phyloP scores from a whole-genome alignment of 2,329 filamentous ascomycete species.

The Penicillium fuscoglaucum region DNA sequence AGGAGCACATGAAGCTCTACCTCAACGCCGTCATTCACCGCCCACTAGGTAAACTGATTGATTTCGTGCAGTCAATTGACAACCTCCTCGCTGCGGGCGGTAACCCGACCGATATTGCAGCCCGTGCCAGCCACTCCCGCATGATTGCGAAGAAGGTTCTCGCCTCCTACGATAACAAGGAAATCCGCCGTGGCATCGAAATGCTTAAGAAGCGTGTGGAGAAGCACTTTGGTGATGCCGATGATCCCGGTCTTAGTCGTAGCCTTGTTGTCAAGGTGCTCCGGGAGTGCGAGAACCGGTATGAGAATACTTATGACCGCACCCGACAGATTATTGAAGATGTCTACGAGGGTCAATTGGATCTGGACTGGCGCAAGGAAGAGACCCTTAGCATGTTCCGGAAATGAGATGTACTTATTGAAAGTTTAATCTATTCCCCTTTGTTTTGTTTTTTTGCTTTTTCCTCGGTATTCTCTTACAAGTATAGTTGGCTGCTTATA shows the following conservation, averaged over 20 bases:
- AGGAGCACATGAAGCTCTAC: slow-evolving; percentile 85
- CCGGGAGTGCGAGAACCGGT: slow-evolving; percentile 60
- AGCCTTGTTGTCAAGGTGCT: slow-evolving; percentile 61
- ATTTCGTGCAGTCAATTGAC: slow-evolving; percentile 89
- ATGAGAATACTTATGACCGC: slow-evolving; percentile 56
- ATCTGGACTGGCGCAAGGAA: slow-evolving; percentile 51
- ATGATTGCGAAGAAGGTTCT: slow-evolving; percentile 83
- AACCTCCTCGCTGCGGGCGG: slow-evolving; percentile 62
- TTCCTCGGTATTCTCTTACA: neutral
- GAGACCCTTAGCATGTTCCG: slow-evolving; percentile 46
- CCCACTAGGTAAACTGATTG: slow-evolving; percentile 84
- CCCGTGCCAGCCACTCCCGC: slow-evolving; percentile 80
- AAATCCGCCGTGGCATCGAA: slow-evolving; percentile 87
- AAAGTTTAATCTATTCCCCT: slow-evolving; percentile 3
- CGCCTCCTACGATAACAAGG: slow-evolving; percentile 74
- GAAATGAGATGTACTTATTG: slow-evolving; percentile 29
- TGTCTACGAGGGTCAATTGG: slow-evolving; percentile 49
- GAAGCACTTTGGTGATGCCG: slow-evolving; percentile 93
- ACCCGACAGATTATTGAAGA: slow-evolving; percentile 45
- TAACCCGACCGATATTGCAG: slow-evolving; percentile 63
- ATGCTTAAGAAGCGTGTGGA: slow-evolving; percentile 86
- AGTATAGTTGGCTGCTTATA: too few species aligned
- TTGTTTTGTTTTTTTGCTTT: slow-evolving; percentile 7
- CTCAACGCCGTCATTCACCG: slow-evolving; percentile 83
- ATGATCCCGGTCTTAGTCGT: slow-evolving; percentile 67